Evolutionary conservation across 1,139 yeast species (phyloP), one percentile per base, ranked within the genome.

Genomic region (Geotrichum cucujoidarum): DNA sequence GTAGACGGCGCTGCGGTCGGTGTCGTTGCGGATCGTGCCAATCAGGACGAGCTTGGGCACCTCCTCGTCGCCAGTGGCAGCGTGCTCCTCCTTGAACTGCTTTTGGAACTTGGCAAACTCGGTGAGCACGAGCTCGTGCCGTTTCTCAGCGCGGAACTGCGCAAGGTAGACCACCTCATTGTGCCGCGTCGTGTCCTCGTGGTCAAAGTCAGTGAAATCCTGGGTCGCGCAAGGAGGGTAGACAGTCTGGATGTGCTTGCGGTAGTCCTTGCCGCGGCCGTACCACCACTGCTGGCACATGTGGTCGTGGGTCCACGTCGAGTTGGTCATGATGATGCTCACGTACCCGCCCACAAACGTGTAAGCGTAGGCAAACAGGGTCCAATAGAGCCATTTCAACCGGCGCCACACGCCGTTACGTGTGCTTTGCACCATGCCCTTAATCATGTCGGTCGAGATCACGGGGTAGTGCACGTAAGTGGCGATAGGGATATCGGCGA

Each of bases 401-500:
- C 65, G 52, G 22, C 70, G 66, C 40, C 56, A 58, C 0, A 62
- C 44, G 2, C 52, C 47, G 24, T 32, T 33, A 6, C 46, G 40
- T 4, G 45, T 44, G 11, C 38, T 53, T 34, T 51, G 53, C 18
- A 48, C 45, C 60, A 75, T 31, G 43, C 55, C 41, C n/a, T 65
- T 61, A 38, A 72, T 70, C 98, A 94, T 94, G 57, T 92, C 97
- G 36, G 71, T 68, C 44, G 95, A 95, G 40, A 94, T 81, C 13
- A 90, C 79, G 1, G 99, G 99, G 67, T 87, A 94, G 69, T 94
- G 98, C 18, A 89, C 89, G 61, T 94, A 94, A 1, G 96, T 80
- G 27, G 85, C 69, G 29, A 92, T 75, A 1, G 98, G 98, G 27
- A 88, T 70, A 53, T 76, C 73, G 39, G 85, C 70, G 36, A 78